These are phyloP conservation scores for Stenocarpella maydis DNA, from an alignment of 2,329 filamentous ascomycete species.

Conservation along the genomic window DNA sequence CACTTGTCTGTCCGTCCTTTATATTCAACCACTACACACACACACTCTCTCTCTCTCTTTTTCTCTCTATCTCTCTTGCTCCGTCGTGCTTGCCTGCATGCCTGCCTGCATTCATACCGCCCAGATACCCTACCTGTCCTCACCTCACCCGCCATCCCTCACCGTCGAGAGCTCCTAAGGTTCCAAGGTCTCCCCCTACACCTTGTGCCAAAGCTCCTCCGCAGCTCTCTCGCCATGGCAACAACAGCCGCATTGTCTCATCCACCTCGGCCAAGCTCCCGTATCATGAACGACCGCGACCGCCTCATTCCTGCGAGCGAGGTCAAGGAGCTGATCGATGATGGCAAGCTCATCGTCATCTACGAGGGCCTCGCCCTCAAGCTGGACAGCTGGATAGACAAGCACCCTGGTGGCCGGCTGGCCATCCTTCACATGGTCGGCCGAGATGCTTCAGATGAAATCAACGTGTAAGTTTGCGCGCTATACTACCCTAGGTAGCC, in stretches of 20 bases:
- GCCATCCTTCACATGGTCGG: conserved; percentile 70
- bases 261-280: background rate
- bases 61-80: background rate
- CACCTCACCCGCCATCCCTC: background rate
- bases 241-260: background rate
- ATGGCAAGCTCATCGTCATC: conserved; percentile 64
- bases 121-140: background rate
- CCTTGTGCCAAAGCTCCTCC: conserved; percentile 8
- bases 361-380: conserved; percentile 62
- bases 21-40: background rate
- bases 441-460: conserved; percentile 66
- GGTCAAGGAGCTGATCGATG: conserved; percentile 61
- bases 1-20: conserved; percentile 11
- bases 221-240: background rate
- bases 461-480: conserved; percentile 59
- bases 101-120: background rate
- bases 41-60: no score
- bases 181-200: background rate
- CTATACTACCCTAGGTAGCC: conserved; percentile 7
- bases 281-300: conserved; percentile 49
- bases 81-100: background rate
- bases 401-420: conserved; percentile 66
- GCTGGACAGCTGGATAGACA: conserved; percentile 65
- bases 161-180: background rate
- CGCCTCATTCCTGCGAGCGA: conserved; percentile 52